These are phyloP conservation scores for Themeda triandra DNA, from an alignment of 176 grass and related monocot species.

Conservation along the genomic window DNA sequence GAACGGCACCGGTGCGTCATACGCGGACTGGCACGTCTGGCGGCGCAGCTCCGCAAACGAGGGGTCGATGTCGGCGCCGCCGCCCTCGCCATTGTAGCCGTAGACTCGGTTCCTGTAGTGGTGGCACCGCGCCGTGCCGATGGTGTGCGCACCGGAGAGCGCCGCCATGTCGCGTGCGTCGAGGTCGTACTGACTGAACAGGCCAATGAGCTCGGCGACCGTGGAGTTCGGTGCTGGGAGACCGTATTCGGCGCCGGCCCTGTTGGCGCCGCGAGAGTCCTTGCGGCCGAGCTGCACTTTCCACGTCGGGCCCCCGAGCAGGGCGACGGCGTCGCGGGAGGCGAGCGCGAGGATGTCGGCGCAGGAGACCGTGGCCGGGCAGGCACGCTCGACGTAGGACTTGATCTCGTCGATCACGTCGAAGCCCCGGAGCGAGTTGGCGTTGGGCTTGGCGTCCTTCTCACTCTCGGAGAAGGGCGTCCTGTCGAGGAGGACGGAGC, in stretches of 20 bases:
- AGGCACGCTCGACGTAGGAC: conserved; percentile 35
- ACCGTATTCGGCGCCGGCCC: too few relatives aligned
- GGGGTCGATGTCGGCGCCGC: too few relatives aligned
- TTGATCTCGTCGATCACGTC: conserved; percentile 65
- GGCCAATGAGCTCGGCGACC: too few relatives aligned
- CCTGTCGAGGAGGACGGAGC: conserved; percentile 47
- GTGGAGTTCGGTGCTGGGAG: too few relatives aligned
- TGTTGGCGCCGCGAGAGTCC: too few relatives aligned
- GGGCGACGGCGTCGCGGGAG: conserved; percentile 51
- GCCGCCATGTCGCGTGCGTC: conserved; percentile 43
- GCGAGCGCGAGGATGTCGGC: conserved; percentile 53
- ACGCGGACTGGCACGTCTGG: too few relatives aligned
- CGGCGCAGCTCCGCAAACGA: too few relatives aligned
- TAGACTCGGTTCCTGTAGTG: too few relatives aligned
- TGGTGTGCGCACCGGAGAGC: conserved; percentile 59
- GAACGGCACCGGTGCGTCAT: too few relatives aligned
- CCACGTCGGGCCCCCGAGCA: conserved; percentile 43
- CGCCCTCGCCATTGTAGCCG: too few relatives aligned
- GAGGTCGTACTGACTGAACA: too few relatives aligned
- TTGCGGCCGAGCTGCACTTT: too few relatives aligned
- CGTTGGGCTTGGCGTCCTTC: conserved; percentile 43
- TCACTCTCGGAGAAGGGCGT: conserved; percentile 30
- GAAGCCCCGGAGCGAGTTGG: conserved; percentile 34
- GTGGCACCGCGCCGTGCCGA: conserved; percentile 21
- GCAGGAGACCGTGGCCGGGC: conserved; percentile 57